These are phyloP conservation scores for Candida pseudoviswanathii DNA, from an alignment of 1,139 yeast genomes.

Conservation along the genomic window DNA sequence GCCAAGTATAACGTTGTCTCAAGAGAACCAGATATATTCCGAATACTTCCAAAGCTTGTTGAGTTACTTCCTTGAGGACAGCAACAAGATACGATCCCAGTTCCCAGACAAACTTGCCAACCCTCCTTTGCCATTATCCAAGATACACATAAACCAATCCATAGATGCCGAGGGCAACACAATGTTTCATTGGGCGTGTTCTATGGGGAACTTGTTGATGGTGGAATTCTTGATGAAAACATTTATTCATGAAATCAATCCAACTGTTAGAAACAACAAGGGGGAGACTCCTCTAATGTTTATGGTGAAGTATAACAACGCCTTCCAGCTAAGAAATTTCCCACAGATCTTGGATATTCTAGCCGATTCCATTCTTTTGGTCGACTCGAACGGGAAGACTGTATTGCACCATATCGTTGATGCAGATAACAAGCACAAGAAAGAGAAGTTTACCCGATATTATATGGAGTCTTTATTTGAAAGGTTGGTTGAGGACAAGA, in stretches of 20 bases:
- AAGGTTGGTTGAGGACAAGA: slow-evolving; percentile 37
- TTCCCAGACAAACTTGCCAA: slow-evolving; percentile 37
- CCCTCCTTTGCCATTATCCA: slow-evolving; percentile 47
- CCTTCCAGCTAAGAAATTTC: slow-evolving; percentile 75
- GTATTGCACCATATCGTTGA: slow-evolving; percentile 73
- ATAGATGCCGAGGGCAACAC: slow-evolving; percentile 94
- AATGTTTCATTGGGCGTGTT: slow-evolving; percentile 95
- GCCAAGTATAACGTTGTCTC: slow-evolving; percentile 25
- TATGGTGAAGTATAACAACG: slow-evolving; percentile 86
- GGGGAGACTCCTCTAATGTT: slow-evolving; percentile 93
- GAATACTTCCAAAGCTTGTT: slow-evolving; percentile 42
- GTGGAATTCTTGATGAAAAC: slow-evolving; percentile 68
- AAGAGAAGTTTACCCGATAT: slow-evolving; percentile 76
- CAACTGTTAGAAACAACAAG: slow-evolving; percentile 60
- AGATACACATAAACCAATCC: slow-evolving; percentile 72
- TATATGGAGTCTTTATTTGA: slow-evolving; percentile 78
- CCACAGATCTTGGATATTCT: slow-evolving; percentile 70
- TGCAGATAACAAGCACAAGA: slow-evolving; percentile 40
- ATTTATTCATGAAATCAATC: slow-evolving; percentile 49
- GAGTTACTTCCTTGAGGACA: slow-evolving; percentile 40
- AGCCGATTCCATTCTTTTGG: slow-evolving; percentile 73
- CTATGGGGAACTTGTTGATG: slow-evolving; percentile 76
- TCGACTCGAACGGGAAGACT: slow-evolving; percentile 71
- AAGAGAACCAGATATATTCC: slow-evolving; percentile 22
- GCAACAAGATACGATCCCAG: slow-evolving; percentile 18